Base-by-base conservation (phyloP, 208 protist species). In the Hexamita inflata region DNA sequence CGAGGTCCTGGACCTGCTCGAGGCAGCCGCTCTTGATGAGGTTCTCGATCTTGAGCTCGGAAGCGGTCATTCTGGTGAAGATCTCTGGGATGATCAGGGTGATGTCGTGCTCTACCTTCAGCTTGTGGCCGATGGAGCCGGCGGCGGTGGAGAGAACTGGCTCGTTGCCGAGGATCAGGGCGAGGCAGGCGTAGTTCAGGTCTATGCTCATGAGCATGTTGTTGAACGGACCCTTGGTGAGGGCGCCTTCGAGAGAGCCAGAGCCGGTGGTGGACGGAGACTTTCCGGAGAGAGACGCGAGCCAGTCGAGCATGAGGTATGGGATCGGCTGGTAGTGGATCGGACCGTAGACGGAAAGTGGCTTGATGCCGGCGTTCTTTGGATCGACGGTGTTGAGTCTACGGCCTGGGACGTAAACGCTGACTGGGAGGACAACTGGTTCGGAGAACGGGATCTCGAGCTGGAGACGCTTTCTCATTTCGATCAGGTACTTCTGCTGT, bases 151-250 rank as follows among this genome's bases (percentile, higher is more conserved):
- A 34, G 64, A 76, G 78, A 26, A 15, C 28, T 67, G 40, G 45
- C 30, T 62, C 35, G 28, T 35, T 49, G 64, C 58, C 57, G 1
- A 82, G 29, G 9, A 77, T 28, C 26, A 80, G 45, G 1, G 34
- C 73, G 41, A 78, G 73, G 38, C 78, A 34, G 38, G 28, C 39
- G n/a, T 73, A 76, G 28, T 82, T 82, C 0, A 82, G 26, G 45
- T 84, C 79, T 49, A 59, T 57, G 28, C 42, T 76, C 39, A 38
- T 11, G 19, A 42, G 40, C 66, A 84, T 49, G 35, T 64, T 42
- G 62, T 83, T 83, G 76, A 84, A 84, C 4, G 83, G 81, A 39
- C 83, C 83, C 62, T 86, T 86, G n/a, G 83, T 86, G 15, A 86
- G 58, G 1, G 83, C 81, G 32, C 81, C 81, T 75, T 86, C 83